Base-by-base conservation (phyloP, 2,329 filamentous ascomycete species). In the Rugonectria rugulosa region DNA sequence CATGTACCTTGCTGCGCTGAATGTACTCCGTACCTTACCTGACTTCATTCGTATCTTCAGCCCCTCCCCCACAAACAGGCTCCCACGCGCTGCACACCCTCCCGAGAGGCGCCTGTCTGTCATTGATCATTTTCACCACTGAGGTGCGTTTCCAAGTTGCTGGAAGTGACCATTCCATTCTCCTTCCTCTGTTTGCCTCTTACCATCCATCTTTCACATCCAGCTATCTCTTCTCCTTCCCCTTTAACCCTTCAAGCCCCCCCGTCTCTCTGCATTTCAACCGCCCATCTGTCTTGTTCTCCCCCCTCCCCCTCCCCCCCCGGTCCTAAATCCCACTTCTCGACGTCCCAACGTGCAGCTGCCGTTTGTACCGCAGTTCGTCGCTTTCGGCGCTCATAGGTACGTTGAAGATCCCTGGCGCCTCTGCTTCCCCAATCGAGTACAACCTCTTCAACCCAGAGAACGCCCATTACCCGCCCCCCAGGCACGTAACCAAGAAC, bases 361-460 rank as follows among this genome's bases (percentile, higher is more conserved):
- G 34, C 37, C n/a, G n/a, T n/a, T n/a, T 36, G 37, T 44, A 50
- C 12, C 53, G 45, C 53, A 49, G 53, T 50, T 50, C 45, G 53
- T 50, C 40, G 34, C 40, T 42, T 17, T 24, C 29, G 44, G 51
- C 44, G 29, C 50, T 23, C 29, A 24, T 40, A 53, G 20, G 50
- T 40, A 19, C 50, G 32, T 53, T 31, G 50, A 42, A 53, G 50
- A 46, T 29, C 50, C 34, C 50, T 12, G 50, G 49, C 26, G 46
- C 21, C 27, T 36, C 15, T 40, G 24, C 32, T 40, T 34, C 43
- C 42, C 50, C 43, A 21, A 42, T 43, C 38, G 38, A 51, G 47
- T 34, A 15, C 47, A 50, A 51, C 47, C 14, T 29, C 40, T 17
- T 17, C 14, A 24, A 29, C 21, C 17, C 38, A 24, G 20, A 12